Evolutionary conservation across 345 rosid species (phyloP).

Genomic region (Ceriops tagal): DNA sequence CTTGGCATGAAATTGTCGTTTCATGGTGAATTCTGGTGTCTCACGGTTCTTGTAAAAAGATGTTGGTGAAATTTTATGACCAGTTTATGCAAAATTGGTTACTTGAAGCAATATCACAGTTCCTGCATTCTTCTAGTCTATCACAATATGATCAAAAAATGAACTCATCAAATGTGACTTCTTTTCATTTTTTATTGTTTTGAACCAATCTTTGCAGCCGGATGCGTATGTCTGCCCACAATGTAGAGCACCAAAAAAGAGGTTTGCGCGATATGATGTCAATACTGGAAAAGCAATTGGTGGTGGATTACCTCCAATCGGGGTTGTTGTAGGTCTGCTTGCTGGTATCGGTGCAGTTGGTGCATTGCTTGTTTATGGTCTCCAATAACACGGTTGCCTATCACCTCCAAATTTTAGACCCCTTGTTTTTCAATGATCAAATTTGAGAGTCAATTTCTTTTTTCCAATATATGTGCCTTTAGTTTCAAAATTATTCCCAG

Average conservation of each 20-base stretch:
- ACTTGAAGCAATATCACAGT: no score
- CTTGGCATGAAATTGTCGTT: no score
- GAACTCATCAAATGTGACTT: neutral
- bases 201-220: conserved; percentile 46
- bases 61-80: no score
- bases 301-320: conserved; percentile 89
- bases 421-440: no score
- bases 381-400: conserved; percentile 42
- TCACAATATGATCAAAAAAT: no score
- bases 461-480: no score
- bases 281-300: conserved; percentile 85
- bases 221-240: conserved; percentile 86
- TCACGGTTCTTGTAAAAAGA: no score
- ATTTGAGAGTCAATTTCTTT: no score
- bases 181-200: neutral
- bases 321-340: conserved; percentile 71
- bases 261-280: conserved; percentile 78
- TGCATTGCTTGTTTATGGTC: conserved; percentile 88
- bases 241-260: conserved; percentile 86
- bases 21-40: no score
- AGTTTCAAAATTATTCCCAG: no score
- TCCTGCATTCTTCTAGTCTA: no score
- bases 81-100: no score
- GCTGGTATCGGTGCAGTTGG: conserved; percentile 86
- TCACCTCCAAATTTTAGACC: neutral